Evolutionary conservation across 2,329 filamentous ascomycete species (phyloP).

Genomic region (Myriosclerotinia scirpicola): DNA sequence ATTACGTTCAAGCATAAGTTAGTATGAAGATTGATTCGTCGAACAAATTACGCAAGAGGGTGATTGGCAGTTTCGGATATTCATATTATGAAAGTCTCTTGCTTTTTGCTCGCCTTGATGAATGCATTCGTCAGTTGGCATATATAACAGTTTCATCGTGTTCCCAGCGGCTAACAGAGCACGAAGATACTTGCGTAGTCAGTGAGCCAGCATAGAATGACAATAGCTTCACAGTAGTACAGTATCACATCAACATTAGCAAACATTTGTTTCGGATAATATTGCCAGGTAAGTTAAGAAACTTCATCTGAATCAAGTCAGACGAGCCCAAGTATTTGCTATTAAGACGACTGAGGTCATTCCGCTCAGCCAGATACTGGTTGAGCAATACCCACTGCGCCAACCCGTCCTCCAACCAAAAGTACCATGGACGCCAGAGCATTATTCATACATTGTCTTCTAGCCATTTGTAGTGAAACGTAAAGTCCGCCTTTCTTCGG

Average conservation of each 20-base stretch:
- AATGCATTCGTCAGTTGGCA: constrained; percentile 14
- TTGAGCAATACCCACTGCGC: constrained; percentile 56
- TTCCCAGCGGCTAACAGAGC: neutral
- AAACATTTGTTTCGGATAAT: constrained; percentile 8
- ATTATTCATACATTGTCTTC: constrained; percentile 79
- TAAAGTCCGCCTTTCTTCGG: constrained; percentile 94
- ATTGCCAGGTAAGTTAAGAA: constrained; percentile 8
- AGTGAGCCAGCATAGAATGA: neutral
- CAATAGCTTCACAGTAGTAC: neutral
- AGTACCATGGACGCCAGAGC: constrained; percentile 65
- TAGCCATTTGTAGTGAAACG: constrained; percentile 96
- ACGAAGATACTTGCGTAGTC: neutral
- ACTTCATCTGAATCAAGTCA: constrained; percentile 28
- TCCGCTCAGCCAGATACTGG: constrained; percentile 57
- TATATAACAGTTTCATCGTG: neutral
- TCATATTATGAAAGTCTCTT: neutral
- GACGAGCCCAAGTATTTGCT: constrained; percentile 36
- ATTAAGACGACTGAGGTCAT: constrained; percentile 35
- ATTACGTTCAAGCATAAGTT: neutral
- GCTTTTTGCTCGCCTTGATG: neutral
- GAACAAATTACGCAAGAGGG: neutral
- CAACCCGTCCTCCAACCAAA: constrained; percentile 69
- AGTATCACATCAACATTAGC: constrained; percentile 8
- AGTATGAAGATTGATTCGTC: neutral
- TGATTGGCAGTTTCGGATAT: neutral